Evolutionary conservation across 2,329 filamentous ascomycete species (phyloP), one percentile per base, ranked within the genome.

Genomic region (Ophiostoma populinum): DNA sequence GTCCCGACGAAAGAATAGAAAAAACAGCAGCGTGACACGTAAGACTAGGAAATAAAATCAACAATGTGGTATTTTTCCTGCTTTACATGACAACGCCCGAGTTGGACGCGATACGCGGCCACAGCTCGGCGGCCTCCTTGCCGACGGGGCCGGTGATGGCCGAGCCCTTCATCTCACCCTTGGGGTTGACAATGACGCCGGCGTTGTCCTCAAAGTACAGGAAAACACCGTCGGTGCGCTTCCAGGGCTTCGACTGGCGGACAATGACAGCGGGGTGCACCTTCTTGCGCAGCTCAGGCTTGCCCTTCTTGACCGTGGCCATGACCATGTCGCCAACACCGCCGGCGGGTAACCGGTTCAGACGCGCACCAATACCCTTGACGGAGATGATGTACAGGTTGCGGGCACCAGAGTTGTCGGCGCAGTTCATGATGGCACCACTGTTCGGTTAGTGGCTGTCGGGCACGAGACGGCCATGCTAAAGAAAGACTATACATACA

Each of bases 141-240:
- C 87, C 90, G 58, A 98, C 87, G 54, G 90, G 90, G 53, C 90
- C 90, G 53, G 90, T 98, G 62, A 98, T 98, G 62, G 90, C 90
- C 48, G 85, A 94, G 59, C 90, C 90, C 80, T 98, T 98, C 90
- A 98, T 98, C 72, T 98, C 90, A 69, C 90, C 90, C 81, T 98
- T 98, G 65, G 87, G 85, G 75, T 98, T 98, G 73, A 98, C 90
- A 57, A 98, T 98, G 56, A 98, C 90, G 77, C 90, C 90, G 61
- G 90, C 90, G 65, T 98, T 98, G 69, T 98, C 92, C 82, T 98
- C 90, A 58, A 98, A 98, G 76, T 98, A 98, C 53, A 98, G 77
- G 75, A 83, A 98, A 56, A 95, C 81, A 66, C 90, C 92, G 63
- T 98, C 90, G 52, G 81, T 80, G 63, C 90, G 79, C 75, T 90